Evolutionary conservation across 139 green algal species (phyloP).

Genomic region (Chlorokybus atmophyticus): DNA sequence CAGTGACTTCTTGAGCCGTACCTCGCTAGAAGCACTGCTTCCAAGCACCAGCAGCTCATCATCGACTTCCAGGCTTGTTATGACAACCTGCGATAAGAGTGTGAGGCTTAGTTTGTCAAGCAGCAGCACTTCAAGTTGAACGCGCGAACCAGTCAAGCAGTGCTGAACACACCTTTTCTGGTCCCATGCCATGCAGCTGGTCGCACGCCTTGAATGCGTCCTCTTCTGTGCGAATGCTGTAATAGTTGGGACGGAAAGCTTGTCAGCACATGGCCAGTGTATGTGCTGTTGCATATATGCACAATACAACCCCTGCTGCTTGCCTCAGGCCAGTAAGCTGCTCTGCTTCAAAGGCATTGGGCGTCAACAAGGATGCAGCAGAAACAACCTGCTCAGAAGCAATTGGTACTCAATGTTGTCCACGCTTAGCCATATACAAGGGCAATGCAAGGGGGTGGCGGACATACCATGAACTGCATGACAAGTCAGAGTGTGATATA

Average conservation of each 20-base stretch:
- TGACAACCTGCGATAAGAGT: conserved; percentile 3
- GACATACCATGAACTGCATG: no score
- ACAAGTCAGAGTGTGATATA: no score
- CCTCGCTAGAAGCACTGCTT: neutral
- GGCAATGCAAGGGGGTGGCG: no score
- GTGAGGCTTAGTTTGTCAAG: neutral
- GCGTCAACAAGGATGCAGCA: conserved; percentile 57
- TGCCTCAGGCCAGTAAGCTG: conserved; percentile 44
- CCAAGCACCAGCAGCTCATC: conserved; percentile 6
- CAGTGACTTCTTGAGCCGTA: neutral
- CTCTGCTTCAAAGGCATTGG: conserved; percentile 83
- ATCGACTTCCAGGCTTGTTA: conserved; percentile 11
- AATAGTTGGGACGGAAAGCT: neutral
- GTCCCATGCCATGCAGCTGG: conserved; percentile 9
- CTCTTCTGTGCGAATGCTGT: conserved; percentile 7
- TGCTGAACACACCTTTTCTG: conserved; percentile 10
- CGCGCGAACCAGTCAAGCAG: neutral
- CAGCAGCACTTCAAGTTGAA: conserved; percentile 1
- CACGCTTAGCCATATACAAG: no score
- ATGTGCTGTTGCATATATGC: neutral
- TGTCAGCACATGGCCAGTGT: neutral
- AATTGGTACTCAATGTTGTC: no score
- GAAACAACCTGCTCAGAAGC: conserved; percentile 56
- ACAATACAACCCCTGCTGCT: neutral
- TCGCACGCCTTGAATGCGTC: conserved; percentile 14